Percentiles rank a stretch among this genome's conserved stretches.
These are phyloP conservation scores for Naganishia sp. DNA, from an alignment of 1,284 basidiomycete species.

Conservation along the genomic window DNA sequence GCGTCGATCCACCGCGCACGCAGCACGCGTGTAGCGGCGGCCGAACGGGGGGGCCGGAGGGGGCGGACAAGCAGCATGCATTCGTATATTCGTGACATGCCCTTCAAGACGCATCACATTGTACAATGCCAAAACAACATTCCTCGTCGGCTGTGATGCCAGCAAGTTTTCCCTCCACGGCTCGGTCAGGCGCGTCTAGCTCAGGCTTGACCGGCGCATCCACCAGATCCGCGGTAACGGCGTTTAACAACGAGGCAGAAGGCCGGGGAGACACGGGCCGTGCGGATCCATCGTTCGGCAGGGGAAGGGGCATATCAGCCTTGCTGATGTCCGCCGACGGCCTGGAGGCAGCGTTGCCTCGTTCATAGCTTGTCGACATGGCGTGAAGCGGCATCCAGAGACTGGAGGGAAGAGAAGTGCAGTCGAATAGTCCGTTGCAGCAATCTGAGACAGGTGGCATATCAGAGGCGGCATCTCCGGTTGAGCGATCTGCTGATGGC, in stretches of 20 bases:
- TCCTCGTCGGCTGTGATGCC: neutral
- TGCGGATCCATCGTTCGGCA: too few species aligned
- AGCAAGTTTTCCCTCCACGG: neutral
- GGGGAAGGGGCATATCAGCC: too few species aligned
- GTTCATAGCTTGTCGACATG: slow-evolving; percentile 23
- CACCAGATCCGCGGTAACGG: neutral
- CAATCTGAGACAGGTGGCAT: neutral
- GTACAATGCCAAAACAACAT: slow-evolving; percentile 22
- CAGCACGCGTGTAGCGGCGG: too few species aligned
- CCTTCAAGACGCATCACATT: neutral
- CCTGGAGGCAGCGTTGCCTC: slow-evolving; percentile 2
- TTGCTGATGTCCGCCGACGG: neutral
- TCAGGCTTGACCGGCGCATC: neutral
- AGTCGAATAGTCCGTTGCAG: slow-evolving; percentile 23
- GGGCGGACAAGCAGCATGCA: neutral
- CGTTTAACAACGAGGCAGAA: neutral
- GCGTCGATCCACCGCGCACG: neutral
- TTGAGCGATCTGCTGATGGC: too few species aligned
- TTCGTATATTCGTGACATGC: too few species aligned
- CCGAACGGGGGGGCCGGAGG: too few species aligned
- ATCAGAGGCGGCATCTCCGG: too few species aligned
- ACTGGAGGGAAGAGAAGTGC: slow-evolving; percentile 8
- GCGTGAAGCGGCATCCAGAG: slow-evolving; percentile 22
- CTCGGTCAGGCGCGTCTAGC: neutral
- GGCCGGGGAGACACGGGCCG: neutral